Evolutionary conservation across 1,284 basidiomycete genomes (phyloP), one percentile per base, ranked within the genome.

Genomic region (Hemileia vastatrix): DNA sequence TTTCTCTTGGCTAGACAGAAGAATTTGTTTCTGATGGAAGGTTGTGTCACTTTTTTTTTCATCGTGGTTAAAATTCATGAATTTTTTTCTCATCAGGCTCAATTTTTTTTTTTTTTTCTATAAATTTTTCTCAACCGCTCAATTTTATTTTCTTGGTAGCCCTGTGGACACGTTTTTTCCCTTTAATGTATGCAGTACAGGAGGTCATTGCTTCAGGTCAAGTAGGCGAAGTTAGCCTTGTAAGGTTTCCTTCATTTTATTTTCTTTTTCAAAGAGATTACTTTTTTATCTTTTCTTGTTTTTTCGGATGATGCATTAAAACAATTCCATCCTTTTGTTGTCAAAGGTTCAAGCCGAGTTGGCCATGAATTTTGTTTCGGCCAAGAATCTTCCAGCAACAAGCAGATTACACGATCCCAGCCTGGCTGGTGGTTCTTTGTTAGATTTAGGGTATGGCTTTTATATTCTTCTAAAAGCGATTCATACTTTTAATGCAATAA

Each of bases 391-490:
- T 24, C 32, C 13, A 64, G 69, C 81, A 82, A 67, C 84, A 88
- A 32, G 86, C 85, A 90, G 90, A 40, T 86, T 94, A 67, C 77
- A 90, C 67, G 84, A 91, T 70, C 90, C 91, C 2, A 76, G 78
- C 18, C 80, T 93, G 4, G 91, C 87, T 23, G 91, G 91, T 21
- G 91, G 90, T 0, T 87, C 85, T 6, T 73, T 94, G 40, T 82
- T 94, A 47, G 91, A 94, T 75, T 63, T 81, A 4, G 80, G 79
- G 57, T 61, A 54, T 54, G n/a, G 52, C 33, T 76, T 76, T 24
- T 79, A 77, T 19, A 27, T 45, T 4, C 4, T 21, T 23, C 32
- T 9, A 33, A 45, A 6, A 6, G 15, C 9, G 2, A 33, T n/a
- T n/a, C n/a, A n/a, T n/a, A n/a, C n/a, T n/a, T n/a, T n/a, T n/a